Evolutionary conservation across 2,329 filamentous ascomycete species (phyloP).

Genomic region (Fusarium sp.): DNA sequence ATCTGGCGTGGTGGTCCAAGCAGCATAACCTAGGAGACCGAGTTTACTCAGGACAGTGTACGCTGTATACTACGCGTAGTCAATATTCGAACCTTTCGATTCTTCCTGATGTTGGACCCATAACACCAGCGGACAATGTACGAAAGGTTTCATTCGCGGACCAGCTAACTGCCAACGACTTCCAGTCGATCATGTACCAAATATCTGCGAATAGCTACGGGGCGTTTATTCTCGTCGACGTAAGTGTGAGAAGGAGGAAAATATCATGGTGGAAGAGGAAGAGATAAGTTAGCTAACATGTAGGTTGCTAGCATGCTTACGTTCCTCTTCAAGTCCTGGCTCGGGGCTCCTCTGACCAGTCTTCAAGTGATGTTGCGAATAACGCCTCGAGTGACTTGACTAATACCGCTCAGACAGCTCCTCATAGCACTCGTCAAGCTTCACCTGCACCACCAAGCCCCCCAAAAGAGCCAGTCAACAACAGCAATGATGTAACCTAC

Average conservation of each 20-base stretch:
- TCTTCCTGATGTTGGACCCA: constrained; percentile 10
- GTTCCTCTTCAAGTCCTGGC: constrained; percentile 13
- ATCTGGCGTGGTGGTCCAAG: constrained; percentile 26
- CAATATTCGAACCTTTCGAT: constrained; percentile 17
- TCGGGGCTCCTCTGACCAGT: not conserved
- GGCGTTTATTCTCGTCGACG: constrained; percentile 44
- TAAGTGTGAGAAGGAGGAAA: constrained; percentile 7
- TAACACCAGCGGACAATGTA: constrained; percentile 42
- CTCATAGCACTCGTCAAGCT: not conserved
- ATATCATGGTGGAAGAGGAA: not conserved
- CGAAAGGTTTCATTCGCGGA: constrained; percentile 46
- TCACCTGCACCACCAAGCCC: not conserved
- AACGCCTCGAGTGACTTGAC: not conserved
- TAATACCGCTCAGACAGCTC: not conserved
- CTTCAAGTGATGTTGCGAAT: not conserved
- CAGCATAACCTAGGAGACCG: constrained; percentile 24
- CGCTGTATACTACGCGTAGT: constrained; percentile 29
- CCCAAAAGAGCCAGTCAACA: not conserved
- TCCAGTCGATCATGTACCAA: constrained; percentile 40
- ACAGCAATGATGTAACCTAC: too few relatives aligned
- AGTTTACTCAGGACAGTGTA: constrained; percentile 29
- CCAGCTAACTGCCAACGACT: constrained; percentile 41
- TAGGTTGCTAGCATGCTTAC: constrained; percentile 10
- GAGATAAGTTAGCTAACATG: constrained; percentile 2
- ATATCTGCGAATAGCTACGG: constrained; percentile 19